Percentiles rank a stretch among this genome's conserved stretches.
Evolutionary conservation across 768 basidiomycete genomes (phyloP).

Genomic region (Rickenella mellea): DNA sequence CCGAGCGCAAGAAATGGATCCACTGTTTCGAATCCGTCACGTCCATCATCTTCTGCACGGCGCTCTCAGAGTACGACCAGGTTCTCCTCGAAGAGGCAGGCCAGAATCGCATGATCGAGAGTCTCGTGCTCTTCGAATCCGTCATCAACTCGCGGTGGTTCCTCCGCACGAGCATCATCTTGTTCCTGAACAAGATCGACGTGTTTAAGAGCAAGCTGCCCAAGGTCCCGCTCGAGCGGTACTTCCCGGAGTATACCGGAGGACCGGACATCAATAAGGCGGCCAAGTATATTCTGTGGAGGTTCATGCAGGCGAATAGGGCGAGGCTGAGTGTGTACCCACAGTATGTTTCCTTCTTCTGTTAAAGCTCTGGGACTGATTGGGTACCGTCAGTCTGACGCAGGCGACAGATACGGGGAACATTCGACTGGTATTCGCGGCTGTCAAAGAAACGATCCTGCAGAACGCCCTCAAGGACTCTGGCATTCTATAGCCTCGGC

Average conservation of each 20-base stretch:
- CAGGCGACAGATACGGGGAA: constrained; percentile 87
- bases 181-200: constrained; percentile 67
- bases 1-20: constrained; percentile 54
- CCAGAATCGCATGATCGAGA: constrained; percentile 72
- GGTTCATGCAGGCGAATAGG: constrained; percentile 87
- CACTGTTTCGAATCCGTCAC: constrained; percentile 72
- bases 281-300: constrained; percentile 90
- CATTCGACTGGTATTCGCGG: constrained; percentile 73
- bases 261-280: constrained; percentile 89
- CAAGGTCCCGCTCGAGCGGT: constrained; percentile 64
- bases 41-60: constrained; percentile 71
- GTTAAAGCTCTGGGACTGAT: neutral
- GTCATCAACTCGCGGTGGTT: constrained; percentile 81
- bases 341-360: constrained; percentile 44
- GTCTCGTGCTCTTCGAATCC: constrained; percentile 63
- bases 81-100: constrained; percentile 48
- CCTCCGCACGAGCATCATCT: constrained; percentile 51
- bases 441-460: constrained; percentile 88
- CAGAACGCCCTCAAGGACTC: constrained; percentile 83
- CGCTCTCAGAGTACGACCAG: constrained; percentile 69
- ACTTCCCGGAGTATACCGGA: constrained; percentile 85
- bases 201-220: constrained; percentile 69
- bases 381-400: constrained; percentile 43
- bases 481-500: constrained; percentile 52
- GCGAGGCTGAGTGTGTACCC: constrained; percentile 83